Evolutionary conservation across 306 rosid species (phyloP).

Genomic region (Abrus precatorius): DNA sequence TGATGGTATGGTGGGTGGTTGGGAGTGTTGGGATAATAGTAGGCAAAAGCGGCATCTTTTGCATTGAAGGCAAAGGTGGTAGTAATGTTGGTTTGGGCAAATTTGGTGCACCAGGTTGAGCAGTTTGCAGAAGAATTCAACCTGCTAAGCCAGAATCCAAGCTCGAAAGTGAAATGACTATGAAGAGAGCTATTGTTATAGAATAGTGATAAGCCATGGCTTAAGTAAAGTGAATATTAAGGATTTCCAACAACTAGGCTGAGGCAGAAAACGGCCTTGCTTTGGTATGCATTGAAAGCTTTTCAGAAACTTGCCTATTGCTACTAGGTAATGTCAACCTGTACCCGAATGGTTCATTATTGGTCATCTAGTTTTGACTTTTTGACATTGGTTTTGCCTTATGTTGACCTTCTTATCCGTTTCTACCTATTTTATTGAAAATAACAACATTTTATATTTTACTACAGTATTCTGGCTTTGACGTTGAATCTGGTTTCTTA

Average conservation of each 20-base stretch:
- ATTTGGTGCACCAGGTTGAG: not conserved
- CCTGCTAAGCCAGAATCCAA: not conserved
- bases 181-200: not conserved
- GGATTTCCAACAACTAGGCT: not conserved
- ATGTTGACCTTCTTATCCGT: too few species aligned
- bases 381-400: not conserved
- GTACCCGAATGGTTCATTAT: not conserved
- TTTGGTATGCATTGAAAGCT: not conserved
- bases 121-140: not conserved
- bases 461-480: not conserved
- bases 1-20: too few species aligned
- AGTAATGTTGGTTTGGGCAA: not conserved
- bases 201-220: slow-evolving; percentile 33
- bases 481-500: not conserved
- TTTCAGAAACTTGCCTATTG: not conserved
- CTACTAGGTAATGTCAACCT: not conserved
- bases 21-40: too few species aligned
- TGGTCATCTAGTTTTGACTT: slow-evolving; percentile 16
- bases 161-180: slow-evolving; percentile 28
- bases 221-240: not conserved
- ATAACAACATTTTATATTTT: not conserved
- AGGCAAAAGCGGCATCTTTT: not conserved
- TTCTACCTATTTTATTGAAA: too few species aligned
- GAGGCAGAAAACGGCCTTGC: not conserved
- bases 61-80: not conserved